Base-by-base conservation (phyloP, 1,284 basidiomycete genomes). In the Marasmius oreades region DNA sequence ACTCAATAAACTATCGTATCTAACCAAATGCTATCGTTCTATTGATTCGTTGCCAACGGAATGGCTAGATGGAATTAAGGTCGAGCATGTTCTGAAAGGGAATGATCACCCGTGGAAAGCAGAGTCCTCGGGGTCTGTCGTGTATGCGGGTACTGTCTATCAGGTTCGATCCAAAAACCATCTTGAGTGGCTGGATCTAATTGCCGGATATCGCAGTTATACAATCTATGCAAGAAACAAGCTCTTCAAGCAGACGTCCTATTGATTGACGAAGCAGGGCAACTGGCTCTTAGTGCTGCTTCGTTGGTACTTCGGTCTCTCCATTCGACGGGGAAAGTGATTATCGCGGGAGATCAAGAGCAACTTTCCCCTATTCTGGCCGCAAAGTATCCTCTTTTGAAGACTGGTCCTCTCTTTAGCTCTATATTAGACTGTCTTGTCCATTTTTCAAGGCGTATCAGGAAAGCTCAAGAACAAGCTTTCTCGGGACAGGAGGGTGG, bases 331-430 rank as follows among this genome's bases (percentile, higher is more conserved):
- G 75, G 76, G 10, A 70, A 73, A 24, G 70, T 80, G 12, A 69
- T 80, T 10, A 67, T 79, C 46, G 77, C 78, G 20, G 78, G 78
- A n/a, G 78, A 80, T 61, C 76, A 75, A 0, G 76, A 79, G 55
- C 78, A 79, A 59, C 64, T 80, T 5, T 77, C 77, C 5, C 78
- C 78, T 7, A 80, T 80, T 50, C 62, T 79, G 37, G 72, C 69
- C 50, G 75, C 72, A 5, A 67, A 74, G 57, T 79, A 79, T 61
- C 77, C 77, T 5, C 66, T 69, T 16, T 61, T 73, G 26, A 72
- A 70, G 55, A 67, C 67, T 6, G 65, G 68, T n/a, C 61, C 67
- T 6, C 60, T 80, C 2, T 79, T 79, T 64, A 77, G 78, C 46
- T 78, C 77, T 36, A 71, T 79, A 6, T 62, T 80, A 33, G 78